Evolutionary conservation across 805 yeast species (phyloP), one percentile per base, ranked within the genome.

Genomic region (Wickerhamomyces rabaulensis): DNA sequence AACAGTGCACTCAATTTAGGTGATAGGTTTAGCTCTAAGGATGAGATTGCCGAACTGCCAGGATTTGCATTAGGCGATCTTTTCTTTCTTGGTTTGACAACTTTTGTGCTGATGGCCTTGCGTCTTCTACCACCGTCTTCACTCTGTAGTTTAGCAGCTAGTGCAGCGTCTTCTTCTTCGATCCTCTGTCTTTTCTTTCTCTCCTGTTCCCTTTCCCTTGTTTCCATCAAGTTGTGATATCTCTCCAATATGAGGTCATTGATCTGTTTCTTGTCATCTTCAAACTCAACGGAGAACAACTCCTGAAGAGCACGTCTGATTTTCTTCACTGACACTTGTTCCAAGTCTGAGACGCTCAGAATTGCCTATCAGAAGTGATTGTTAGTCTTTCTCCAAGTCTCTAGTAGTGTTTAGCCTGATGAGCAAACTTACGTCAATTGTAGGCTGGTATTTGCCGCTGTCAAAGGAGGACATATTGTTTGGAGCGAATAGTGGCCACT

Each of bases 221-320:
- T 62, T 43, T 74, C 76, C 49, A 69, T 59, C 51, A 79, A 57
- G 43, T 62, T 63, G 51, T 77, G 70, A 56, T 79, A 85, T 45
- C 92, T 65, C 10, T 71, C 74, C 52, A 84, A 61, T 39, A 87
- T 84, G 33, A 81, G 54, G 2, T 76, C 79, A 53, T 84, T 84
- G 40, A 86, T 70, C 22, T 65, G 74, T 54, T 80, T 76, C 73
- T 83, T 68, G 48, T 75, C 67, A 0, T 69, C 67, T 19, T 56
- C 65, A 39, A 85, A 69, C 52, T 84, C 80, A 1, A 74, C 69
- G 5, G 74, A 77, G 56, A 81, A 85, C 27, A 87, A 68, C 50
- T 78, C 86, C 59, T 82, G 88, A n/a, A 87, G 57, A 0, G 91
- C 92, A 49, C 74, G 73, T 50, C 95, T 69, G 21, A 87, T 78